A percentile compares a stretch with the other conserved stretches of the same genome.
Evolutionary conservation across 2,329 filamentous ascomycete species (phyloP).

Genomic region (Apiospora saccharicola): DNA sequence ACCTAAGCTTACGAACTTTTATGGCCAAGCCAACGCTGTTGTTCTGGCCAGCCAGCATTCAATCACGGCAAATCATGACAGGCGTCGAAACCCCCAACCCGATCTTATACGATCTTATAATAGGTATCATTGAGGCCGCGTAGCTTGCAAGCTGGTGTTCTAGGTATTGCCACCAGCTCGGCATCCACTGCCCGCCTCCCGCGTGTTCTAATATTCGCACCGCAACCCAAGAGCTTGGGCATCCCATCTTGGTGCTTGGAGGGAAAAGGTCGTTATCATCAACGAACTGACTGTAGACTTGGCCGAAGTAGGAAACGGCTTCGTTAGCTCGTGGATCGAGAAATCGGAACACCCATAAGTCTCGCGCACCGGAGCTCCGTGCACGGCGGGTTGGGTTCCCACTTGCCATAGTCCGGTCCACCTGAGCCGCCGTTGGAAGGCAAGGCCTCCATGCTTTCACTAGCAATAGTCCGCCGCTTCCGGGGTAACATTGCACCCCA

Average conservation of each 20-base stretch:
- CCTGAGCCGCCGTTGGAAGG: neutral
- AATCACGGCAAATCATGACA: neutral
- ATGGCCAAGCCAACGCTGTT: neutral
- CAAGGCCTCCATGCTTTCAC: neutral
- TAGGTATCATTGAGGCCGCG: neutral
- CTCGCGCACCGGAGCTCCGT: conserved; percentile 15
- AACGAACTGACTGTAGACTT: neutral
- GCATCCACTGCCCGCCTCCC: neutral
- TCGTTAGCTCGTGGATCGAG: conserved; percentile 8
- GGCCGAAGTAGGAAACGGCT: conserved; percentile 2
- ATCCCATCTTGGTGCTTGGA: neutral
- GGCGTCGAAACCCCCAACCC: neutral
- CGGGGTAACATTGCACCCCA: neutral
- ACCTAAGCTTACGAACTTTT: neutral
- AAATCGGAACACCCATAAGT: neutral
- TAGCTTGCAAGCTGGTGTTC: neutral
- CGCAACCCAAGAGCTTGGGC: neutral
- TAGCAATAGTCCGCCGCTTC: conserved; percentile 4
- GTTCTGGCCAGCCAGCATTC: neutral
- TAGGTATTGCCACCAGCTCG: neutral
- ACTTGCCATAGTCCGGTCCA: conserved; percentile 17
- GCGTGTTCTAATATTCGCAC: neutral
- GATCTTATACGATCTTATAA: neutral
- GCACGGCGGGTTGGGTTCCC: conserved; percentile 16
- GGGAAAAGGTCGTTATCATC: neutral